Evolutionary conservation across 352 stramenopile genomes (phyloP).

Genomic region (Phytophthora pisi): DNA sequence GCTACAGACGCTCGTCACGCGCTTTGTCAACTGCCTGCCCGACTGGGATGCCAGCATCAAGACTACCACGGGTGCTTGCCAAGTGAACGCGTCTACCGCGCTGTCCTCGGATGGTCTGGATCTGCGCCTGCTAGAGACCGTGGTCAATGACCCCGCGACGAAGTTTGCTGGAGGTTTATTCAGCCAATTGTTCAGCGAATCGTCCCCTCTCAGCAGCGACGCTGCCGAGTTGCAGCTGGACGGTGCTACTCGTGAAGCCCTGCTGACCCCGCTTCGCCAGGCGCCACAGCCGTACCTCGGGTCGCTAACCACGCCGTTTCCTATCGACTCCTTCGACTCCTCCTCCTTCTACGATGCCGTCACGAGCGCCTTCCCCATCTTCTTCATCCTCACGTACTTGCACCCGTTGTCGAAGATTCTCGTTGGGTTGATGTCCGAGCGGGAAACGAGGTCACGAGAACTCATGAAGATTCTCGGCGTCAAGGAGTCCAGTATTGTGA

Average conservation of each 20-base stretch:
- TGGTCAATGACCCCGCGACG: conserved; percentile 33
- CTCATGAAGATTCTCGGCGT: conserved; percentile 47
- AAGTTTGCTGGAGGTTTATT: conserved; percentile 27
- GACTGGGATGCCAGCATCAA: conserved; percentile 37
- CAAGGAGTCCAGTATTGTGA: conserved; percentile 37
- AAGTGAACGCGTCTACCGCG: conserved; percentile 23
- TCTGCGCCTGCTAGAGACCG: conserved; percentile 22
- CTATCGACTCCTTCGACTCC: conserved; percentile 28
- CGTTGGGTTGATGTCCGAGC: conserved; percentile 37
- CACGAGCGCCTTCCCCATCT: conserved; percentile 34
- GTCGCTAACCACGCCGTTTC: conserved; percentile 38
- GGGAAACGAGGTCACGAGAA: conserved; percentile 37
- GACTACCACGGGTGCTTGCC: conserved; percentile 21
- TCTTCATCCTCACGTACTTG: conserved; percentile 38
- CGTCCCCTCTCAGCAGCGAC: conserved; percentile 20
- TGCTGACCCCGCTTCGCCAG: conserved; percentile 42
- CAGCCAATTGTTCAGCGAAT: conserved; percentile 13
- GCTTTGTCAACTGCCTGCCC: conserved; percentile 49
- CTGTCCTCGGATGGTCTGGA: conserved; percentile 20
- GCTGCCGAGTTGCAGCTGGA: conserved; percentile 18
- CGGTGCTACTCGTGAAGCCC: conserved; percentile 14
- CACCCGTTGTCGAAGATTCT: conserved; percentile 40
- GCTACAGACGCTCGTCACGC: conserved; percentile 51
- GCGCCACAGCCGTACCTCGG: conserved; percentile 46
- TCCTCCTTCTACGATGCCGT: conserved; percentile 46